Conservation (phyloP, 2,329 filamentous ascomycete species). For the Magnaporthiopsis poae region DNA sequence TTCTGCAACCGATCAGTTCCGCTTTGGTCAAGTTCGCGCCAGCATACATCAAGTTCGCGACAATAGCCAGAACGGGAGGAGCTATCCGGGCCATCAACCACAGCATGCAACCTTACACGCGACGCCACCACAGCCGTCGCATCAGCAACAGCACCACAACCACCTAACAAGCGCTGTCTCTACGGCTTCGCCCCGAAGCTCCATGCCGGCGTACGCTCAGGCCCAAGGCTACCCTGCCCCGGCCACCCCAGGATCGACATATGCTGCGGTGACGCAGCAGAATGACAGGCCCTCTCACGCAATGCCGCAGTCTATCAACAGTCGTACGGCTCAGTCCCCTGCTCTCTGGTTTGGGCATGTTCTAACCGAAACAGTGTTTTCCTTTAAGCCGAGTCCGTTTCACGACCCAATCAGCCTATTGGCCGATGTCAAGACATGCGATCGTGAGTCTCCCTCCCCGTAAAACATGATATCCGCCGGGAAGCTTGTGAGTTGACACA, state of each 20-base stretch:
- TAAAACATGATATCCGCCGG: background rate
- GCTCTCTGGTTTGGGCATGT: slow-evolving; percentile 2
- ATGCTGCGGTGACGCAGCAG: background rate
- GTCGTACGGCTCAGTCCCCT: slow-evolving; percentile 4
- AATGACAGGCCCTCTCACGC: slow-evolving; percentile 3
- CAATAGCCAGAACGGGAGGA: background rate
- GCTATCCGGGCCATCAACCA: background rate
- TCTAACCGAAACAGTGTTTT: slow-evolving; percentile 15
- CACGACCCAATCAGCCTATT: slow-evolving; percentile 61
- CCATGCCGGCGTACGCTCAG: slow-evolving; percentile 4
- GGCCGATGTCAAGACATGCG: slow-evolving; percentile 56
- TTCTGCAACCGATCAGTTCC: slow-evolving; percentile 27
- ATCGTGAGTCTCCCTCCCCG: slow-evolving; percentile 46
- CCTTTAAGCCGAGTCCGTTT: slow-evolving; percentile 71
- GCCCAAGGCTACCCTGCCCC: slow-evolving; percentile 4
- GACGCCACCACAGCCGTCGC: too few species aligned
- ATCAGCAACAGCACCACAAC: background rate
- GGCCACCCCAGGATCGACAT: background rate
- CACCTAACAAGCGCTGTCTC: background rate
- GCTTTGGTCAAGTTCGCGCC: slow-evolving; percentile 34
- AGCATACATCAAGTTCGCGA: slow-evolving; percentile 22
- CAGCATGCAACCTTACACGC: background rate
- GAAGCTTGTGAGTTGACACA: background rate
- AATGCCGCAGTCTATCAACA: slow-evolving; percentile 2
- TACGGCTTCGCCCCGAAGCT: background rate